Percentiles rank a stretch among this genome's conserved stretches.
Evolutionary conservation across 768 basidiomycete genomes (phyloP).

Genomic region (Lentinula edodes): DNA sequence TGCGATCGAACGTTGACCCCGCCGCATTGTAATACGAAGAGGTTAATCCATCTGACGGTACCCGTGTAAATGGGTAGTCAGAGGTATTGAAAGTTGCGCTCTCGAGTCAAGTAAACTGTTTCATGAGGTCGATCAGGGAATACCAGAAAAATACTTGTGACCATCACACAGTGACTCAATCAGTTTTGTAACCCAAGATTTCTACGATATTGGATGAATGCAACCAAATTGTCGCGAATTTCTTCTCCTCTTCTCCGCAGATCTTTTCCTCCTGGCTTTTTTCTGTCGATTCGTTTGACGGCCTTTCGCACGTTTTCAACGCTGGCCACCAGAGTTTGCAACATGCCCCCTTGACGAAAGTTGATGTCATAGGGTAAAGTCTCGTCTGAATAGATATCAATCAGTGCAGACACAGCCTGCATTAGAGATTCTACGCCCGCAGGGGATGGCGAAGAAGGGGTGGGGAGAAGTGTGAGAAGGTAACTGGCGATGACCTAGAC

Average conservation of each 20-base stretch:
- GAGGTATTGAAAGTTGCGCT: no score
- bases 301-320: conserved; percentile 58
- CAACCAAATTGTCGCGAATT: conserved; percentile 68
- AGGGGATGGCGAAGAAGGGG: conserved; percentile 29
- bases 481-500: conserved; percentile 60
- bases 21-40: no score
- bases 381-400: conserved; percentile 95
- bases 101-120: no score
- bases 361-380: conserved; percentile 71
- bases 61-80: no score
- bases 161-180: background rate
- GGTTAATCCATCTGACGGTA: no score
- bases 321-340: conserved; percentile 49
- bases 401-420: conserved; percentile 75
- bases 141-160: no score
- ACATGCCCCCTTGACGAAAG: conserved; percentile 59
- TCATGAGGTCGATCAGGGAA: no score
- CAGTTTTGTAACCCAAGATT: conserved; percentile 37
- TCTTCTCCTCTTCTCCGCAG: conserved; percentile 68
- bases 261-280: conserved; percentile 62
- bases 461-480: conserved; percentile 59
- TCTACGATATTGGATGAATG: conserved; percentile 70
- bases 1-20: no score
- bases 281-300: conserved; percentile 60
- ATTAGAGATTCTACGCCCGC: conserved; percentile 64